Conservation (phyloP, 495 filamentous ascomycete species). For the Talaromyces stipitatus region DNA sequence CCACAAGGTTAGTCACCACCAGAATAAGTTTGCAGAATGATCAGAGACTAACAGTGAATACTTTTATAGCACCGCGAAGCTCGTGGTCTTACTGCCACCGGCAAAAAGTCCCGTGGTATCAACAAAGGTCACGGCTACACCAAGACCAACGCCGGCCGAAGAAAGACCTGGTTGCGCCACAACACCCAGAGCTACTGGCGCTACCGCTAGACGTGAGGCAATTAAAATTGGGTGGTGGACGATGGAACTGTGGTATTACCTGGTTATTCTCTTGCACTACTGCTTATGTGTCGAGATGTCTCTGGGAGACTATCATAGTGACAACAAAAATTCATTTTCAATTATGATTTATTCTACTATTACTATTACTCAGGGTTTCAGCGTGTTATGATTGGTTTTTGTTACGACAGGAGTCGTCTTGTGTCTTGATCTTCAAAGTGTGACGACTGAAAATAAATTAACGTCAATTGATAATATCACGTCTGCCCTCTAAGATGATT, state of each 20-base stretch:
- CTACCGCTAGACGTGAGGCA: constrained; percentile 52
- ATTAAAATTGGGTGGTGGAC: constrained; percentile 20
- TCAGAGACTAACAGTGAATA: constrained; percentile 15
- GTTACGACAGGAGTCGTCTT: neutral
- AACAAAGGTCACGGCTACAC: constrained; percentile 98
- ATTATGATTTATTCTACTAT: constrained; percentile 1
- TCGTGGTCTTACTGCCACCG: constrained; percentile 92
- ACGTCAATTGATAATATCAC: constrained; percentile 2
- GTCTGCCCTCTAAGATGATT: neutral
- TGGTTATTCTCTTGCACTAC: neutral
- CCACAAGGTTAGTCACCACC: constrained; percentile 63
- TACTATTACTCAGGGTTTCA: constrained; percentile 6
- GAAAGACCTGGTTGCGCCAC: constrained; percentile 99
- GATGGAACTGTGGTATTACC: constrained; percentile 8
- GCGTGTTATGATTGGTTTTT: constrained; percentile 6
- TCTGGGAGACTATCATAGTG: neutral
- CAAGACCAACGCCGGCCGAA: constrained; percentile 88
- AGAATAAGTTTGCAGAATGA: neutral
- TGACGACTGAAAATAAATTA: constrained; percentile 4
- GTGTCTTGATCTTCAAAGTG: neutral
- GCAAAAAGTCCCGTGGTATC: constrained; percentile 98
- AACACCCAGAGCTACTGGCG: constrained; percentile 95
- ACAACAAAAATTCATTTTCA: constrained; percentile 3
- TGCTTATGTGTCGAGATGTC: neutral
- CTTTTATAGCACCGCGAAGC: constrained; percentile 77